These are phyloP conservation scores for Eutypella sp. DNA, from an alignment of 2,329 filamentous ascomycete genomes.

Conservation along the genomic window DNA sequence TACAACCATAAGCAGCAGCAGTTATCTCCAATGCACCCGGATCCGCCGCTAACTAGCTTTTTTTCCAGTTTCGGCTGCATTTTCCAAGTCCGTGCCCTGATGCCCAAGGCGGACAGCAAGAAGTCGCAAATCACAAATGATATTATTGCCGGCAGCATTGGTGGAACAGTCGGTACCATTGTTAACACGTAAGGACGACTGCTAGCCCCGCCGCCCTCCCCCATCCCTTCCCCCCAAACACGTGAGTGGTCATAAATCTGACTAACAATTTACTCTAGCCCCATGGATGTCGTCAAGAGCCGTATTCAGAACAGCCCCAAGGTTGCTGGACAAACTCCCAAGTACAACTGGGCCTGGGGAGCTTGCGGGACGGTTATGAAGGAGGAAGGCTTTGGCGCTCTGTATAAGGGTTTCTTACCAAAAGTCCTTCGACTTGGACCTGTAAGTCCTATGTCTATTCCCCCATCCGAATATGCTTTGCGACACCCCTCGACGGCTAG, in stretches of 20 bases:
- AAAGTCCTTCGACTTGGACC: conserved; percentile 75
- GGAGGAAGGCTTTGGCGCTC: conserved; percentile 85
- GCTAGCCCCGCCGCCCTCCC: too few species aligned
- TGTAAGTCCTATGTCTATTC: not conserved
- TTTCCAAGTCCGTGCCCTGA: conserved; percentile 84
- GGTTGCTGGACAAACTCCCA: conserved; percentile 73
- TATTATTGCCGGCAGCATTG: conserved; percentile 77
- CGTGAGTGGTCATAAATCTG: not conserved
- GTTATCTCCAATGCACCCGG: not conserved
- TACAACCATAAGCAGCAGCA: conserved; percentile 45
- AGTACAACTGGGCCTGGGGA: conserved; percentile 99
- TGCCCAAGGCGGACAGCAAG: conserved; percentile 80
- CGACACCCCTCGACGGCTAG: not conserved
- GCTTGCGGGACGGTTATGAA: conserved; percentile 79
- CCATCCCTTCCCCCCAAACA: too few species aligned
- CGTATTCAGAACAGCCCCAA: conserved; percentile 92
- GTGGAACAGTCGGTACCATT: conserved; percentile 83
- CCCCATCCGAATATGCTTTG: not conserved
- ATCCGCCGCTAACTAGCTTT: not conserved
- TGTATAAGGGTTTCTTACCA: conserved; percentile 97
- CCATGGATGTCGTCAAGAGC: conserved; percentile 96
- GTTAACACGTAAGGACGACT: conserved; percentile 63
- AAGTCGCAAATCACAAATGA: conserved; percentile 79
- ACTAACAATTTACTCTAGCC: conserved; percentile 26
- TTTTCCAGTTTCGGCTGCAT: conserved; percentile 78